Percentiles rank a stretch among this genome's conserved stretches.
Conservation (phyloP, 75 land plant species). For the Sequoia sempervirens region DNA sequence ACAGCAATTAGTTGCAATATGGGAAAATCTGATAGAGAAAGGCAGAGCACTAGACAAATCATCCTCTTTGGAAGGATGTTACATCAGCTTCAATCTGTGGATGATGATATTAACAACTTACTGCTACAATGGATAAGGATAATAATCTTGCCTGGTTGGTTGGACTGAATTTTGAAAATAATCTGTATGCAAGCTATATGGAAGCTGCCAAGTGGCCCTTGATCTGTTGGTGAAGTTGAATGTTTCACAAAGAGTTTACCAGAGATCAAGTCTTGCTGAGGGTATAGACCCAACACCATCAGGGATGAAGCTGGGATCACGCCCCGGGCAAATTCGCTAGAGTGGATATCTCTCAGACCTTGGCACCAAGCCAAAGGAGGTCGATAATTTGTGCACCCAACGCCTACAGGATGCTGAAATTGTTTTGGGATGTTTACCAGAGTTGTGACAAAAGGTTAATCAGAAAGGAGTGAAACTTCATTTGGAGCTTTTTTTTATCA, state of each 20-base stretch:
- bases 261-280: too few relatives aligned
- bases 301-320: too few relatives aligned
- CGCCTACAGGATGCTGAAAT: too few relatives aligned
- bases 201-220: background rate
- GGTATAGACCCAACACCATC: too few relatives aligned
- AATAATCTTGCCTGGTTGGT: background rate
- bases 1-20: background rate
- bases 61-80: background rate
- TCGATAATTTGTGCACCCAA: too few relatives aligned
- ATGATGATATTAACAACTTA: background rate
- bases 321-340: too few relatives aligned
- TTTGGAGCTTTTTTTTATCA: background rate
- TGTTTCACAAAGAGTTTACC: too few relatives aligned
- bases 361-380: too few relatives aligned
- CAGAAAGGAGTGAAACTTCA: background rate
- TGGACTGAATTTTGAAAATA: background rate
- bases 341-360: too few relatives aligned
- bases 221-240: background rate
- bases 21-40: background rate
- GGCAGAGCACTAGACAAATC: background rate
- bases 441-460: background rate
- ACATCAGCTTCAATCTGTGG: slow-evolving; percentile 1
- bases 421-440: too few relatives aligned
- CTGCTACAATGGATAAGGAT: background rate
- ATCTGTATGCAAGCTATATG: background rate